Evolutionary conservation across 1,284 basidiomycete species (phyloP).

Genomic region (Athelia psychrophila): DNA sequence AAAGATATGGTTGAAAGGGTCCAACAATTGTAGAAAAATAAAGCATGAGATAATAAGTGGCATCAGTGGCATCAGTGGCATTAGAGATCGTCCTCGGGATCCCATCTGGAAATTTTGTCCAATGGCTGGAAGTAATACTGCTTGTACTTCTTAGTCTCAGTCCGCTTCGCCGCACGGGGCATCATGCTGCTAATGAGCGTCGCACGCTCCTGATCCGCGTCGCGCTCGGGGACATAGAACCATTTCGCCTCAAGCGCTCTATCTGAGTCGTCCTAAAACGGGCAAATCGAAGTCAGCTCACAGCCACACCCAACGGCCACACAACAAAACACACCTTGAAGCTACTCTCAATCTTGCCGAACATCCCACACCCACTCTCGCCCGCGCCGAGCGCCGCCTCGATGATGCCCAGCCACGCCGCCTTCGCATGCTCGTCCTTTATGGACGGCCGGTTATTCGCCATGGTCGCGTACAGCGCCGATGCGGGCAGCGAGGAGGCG

Average conservation of each 20-base stretch:
- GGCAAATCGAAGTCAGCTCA: slow-evolving; percentile 3
- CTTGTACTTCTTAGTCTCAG: slow-evolving; percentile 75
- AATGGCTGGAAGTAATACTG: slow-evolving; percentile 77
- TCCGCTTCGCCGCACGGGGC: slow-evolving; percentile 69
- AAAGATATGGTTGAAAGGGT: no score
- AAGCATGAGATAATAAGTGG: no score
- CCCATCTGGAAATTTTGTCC: slow-evolving; percentile 61
- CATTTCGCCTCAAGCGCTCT: slow-evolving; percentile 61
- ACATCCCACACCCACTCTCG: slow-evolving; percentile 52
- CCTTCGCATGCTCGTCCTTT: slow-evolving; percentile 35
- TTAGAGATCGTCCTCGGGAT: slow-evolving; percentile 51
- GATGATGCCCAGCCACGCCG: slow-evolving; percentile 49
- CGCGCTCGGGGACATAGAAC: slow-evolving; percentile 73
- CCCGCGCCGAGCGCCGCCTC: slow-evolving; percentile 49
- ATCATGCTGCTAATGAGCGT: slow-evolving; percentile 63
- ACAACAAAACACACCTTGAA: slow-evolving; percentile 42
- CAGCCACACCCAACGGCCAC: not conserved
- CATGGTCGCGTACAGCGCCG: slow-evolving; percentile 49
- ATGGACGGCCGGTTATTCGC: slow-evolving; percentile 55
- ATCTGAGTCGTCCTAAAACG: slow-evolving; percentile 43
- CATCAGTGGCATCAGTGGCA: no score
- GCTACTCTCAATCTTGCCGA: slow-evolving; percentile 67
- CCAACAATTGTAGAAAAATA: no score
- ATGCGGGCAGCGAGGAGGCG: slow-evolving; percentile 60
- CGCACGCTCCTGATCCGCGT: slow-evolving; percentile 68